Conservation (phyloP, 768 basidiomycete genomes). For the Tylopilus rubrobrunneus region DNA sequence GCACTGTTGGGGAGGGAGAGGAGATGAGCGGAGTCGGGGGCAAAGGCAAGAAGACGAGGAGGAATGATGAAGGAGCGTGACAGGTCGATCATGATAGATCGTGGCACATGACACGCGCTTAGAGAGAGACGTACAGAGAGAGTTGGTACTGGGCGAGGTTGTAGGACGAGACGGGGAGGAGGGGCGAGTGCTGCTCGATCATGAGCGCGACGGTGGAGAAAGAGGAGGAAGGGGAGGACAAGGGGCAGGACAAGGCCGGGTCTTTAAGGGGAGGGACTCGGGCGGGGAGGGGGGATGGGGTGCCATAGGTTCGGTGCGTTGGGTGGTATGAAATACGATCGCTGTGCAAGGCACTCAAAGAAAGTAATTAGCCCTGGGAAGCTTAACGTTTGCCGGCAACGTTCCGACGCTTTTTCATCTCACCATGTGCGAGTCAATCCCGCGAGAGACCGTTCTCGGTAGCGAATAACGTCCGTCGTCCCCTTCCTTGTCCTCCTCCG, state of each 20-base stretch:
- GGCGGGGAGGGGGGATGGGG: conserved; percentile 1
- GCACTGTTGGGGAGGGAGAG: conserved; percentile 21
- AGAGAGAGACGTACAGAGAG: conserved; percentile 45
- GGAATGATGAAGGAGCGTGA: conserved; percentile 15
- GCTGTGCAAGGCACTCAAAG: conserved; percentile 33
- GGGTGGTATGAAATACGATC: conserved; percentile 30
- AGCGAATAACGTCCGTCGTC: conserved; percentile 33
- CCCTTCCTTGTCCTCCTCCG: not conserved
- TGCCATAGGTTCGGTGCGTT: not conserved
- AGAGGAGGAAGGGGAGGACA: not conserved
- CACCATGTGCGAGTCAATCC: conserved; percentile 27
- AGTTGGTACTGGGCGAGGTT: conserved; percentile 62
- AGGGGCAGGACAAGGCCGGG: conserved; percentile 9
- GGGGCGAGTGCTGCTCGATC: conserved; percentile 50
- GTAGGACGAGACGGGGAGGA: conserved; percentile 49
- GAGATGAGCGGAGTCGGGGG: conserved; percentile 10
- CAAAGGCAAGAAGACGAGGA: not conserved
- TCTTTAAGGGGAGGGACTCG: conserved; percentile 16
- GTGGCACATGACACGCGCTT: conserved; percentile 29
- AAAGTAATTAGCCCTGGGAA: conserved; percentile 32
- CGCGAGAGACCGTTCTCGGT: conserved; percentile 33
- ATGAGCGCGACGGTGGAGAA: conserved; percentile 32
- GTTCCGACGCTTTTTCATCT: conserved; percentile 26
- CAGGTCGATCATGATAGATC: conserved; percentile 31
- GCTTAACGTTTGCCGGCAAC: conserved; percentile 33